Evolutionary conservation across 2,329 filamentous ascomycete species (phyloP), one percentile per base, ranked within the genome.

Genomic region (Aspergillus transmontanensis): DNA sequence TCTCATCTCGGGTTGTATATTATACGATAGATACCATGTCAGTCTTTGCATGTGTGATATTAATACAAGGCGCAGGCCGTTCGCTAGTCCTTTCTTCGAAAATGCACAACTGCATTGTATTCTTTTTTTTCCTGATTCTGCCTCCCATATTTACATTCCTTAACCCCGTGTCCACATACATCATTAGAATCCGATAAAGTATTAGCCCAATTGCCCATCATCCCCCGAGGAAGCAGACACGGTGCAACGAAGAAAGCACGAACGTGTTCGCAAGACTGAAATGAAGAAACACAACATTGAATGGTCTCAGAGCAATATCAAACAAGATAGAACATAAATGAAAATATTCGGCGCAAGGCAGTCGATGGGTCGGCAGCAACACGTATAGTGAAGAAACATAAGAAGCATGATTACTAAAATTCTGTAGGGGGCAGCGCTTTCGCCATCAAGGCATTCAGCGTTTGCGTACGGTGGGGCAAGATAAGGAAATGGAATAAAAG

Each of bases 111-210:
- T 34, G 28, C 28, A 43, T 30, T 36, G 32, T 34, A 53, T 26
- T 36, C 34, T 32, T 50, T 50, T 58, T 60, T 60, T 64, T 61
- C 63, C 65, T 57, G 34, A 63, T 68, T 68, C 59, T 64, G 64
- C 68, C 66, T 71, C 69, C 66, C 67, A 68, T 74, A 76, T 75
- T 73, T 76, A 75, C 73, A 76, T 72, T 71, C 70, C 72, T 69
- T 64, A 65, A 66, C 65, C 67, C 66, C 68, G 66, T 70, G 66
- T 69, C 69, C 69, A 68, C 71, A 71, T 75, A 70, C 72, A 73
- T 75, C 70, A 77, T 76, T 76, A 76, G 71, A 73, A 68, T 67
- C 66, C 66, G 67, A 67, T 69, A 70, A 63, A 67, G 68, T 68
- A 72, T 72, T 70, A 71, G 67, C 68, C 69, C 65, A 64, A 67